These are phyloP conservation scores for Sporothrix sp. DNA, from an alignment of 2,329 filamentous ascomycete species.

Conservation along the genomic window DNA sequence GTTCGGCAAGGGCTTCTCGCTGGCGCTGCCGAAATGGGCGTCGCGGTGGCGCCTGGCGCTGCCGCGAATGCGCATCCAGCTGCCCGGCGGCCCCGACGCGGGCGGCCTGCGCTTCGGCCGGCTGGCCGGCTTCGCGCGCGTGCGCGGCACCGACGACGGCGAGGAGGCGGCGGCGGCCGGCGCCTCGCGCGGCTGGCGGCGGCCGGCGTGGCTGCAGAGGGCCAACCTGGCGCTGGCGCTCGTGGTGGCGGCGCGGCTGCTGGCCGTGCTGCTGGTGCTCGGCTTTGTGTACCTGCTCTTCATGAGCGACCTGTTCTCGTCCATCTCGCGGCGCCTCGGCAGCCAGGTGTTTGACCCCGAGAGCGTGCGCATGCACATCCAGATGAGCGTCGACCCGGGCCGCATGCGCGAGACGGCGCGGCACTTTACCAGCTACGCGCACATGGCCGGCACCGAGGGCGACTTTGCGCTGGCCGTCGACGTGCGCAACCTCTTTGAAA, in stretches of 20 bases:
- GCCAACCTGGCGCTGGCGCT: conserved; percentile 34
- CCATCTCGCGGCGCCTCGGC: conserved; percentile 51
- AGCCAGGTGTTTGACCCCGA: conserved; percentile 75
- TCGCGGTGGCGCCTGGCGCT: conserved; percentile 39
- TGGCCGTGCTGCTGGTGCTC: conserved; percentile 66
- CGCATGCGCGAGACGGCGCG: conserved; percentile 62
- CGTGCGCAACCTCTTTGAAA: conserved; percentile 66
- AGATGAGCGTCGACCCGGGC: conserved; percentile 59
- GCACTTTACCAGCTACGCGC: conserved; percentile 74
- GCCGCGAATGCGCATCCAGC: conserved; percentile 39
- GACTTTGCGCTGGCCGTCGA: conserved; percentile 80
- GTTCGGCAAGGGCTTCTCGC: conserved; percentile 45
- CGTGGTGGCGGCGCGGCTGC: conserved; percentile 61
- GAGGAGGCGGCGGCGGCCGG: not conserved
- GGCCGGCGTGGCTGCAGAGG: conserved; percentile 25
- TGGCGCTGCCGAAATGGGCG: conserved; percentile 45
- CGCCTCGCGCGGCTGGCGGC: not conserved
- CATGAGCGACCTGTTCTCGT: conserved; percentile 70
- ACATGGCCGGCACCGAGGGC: conserved; percentile 89
- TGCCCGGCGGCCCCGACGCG: conserved; percentile 20
- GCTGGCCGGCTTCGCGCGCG: conserved; percentile 10
- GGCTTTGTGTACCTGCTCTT: conserved; percentile 77
- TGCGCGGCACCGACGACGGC: conserved; percentile 3
- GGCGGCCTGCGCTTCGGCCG: conserved; percentile 4
- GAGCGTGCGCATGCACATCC: conserved; percentile 64